Base-by-base conservation (phyloP, 306 rosid species). In the Prunus padus region DNA sequence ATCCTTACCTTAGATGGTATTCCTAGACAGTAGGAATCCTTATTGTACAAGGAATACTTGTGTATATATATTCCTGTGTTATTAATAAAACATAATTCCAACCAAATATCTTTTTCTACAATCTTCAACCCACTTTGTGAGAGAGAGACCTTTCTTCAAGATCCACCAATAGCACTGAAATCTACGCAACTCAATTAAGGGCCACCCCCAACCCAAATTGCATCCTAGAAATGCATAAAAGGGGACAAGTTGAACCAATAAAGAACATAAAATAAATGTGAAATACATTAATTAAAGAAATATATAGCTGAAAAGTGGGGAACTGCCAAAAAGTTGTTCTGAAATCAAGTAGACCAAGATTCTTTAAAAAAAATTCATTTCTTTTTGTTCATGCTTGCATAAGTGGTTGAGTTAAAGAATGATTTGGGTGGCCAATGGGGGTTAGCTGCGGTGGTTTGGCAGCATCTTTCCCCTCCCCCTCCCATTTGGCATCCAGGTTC, bases 81-180 rank as follows among this genome's bases (percentile, higher is more conserved):
- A 33, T 33, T 33, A 33, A 5, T 33, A 5, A 5, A 33, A 5
- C 1, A 5, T 33, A 1, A 33, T 33, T 33, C 8, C 7, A 33
- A 3, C 8, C 40, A 33, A 33, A 33, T 33, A 33, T 33, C 7
- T 1, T 33, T 33, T 33, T 33, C 37, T 33, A 33, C 37, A n/a
- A n/a, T n/a, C 56, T 77, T 52, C 37, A 31, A 30, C 73, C 74
- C 80, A 68, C 79, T 67, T 74, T 74, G 71, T 73, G 71, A 54
- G 77, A 69, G 37, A 23, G 37, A 23, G 81, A 80, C 69, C 80
- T 80, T 78, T 45, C 78, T 67, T 72, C 81, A 80, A 19, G 52
- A 75, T 75, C 84, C 85, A 80, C 82, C 81, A 73, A 65, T 49
- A 72, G 44, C 55, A 77, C 77, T 68, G 60, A 55, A 40, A 73